Conservation (phyloP, 495 filamentous ascomycete species). For the Bacidia gigantensis region DNA sequence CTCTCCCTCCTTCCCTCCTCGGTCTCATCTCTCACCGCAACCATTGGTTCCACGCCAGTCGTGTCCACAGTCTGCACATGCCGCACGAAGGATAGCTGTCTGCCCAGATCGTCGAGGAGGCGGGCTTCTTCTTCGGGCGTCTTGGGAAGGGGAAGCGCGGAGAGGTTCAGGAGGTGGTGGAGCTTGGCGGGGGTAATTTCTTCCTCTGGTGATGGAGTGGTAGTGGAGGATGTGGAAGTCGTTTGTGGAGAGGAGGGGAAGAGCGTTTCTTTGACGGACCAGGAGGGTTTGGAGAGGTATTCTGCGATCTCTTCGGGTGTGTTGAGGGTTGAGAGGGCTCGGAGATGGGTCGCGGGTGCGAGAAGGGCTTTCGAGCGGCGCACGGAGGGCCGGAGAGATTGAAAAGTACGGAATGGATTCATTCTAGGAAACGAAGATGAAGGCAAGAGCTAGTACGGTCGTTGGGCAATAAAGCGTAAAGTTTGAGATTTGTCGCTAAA, state of each 20-base stretch:
- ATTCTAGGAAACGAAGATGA: neutral
- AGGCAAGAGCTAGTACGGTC: neutral
- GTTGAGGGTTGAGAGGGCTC: neutral
- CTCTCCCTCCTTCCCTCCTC: constrained; percentile 35
- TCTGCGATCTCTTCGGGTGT: constrained; percentile 29
- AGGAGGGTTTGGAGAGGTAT: constrained; percentile 59
- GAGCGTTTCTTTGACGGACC: constrained; percentile 69
- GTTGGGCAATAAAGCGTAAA: neutral
- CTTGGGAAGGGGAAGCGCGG: constrained; percentile 64
- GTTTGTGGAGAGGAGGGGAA: constrained; percentile 37
- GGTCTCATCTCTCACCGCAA: constrained; percentile 72
- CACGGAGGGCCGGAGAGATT: neutral
- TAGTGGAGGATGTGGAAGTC: constrained; percentile 16
- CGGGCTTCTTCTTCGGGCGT: constrained; percentile 39
- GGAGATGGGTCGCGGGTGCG: neutral
- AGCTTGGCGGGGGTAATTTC: constrained; percentile 43
- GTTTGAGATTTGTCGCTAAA: too few relatives aligned
- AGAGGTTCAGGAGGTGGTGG: constrained; percentile 78
- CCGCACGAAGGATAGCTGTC: constrained; percentile 80
- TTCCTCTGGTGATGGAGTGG: constrained; percentile 23
- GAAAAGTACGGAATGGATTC: neutral
- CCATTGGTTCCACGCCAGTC: constrained; percentile 51
- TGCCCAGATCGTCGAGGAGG: constrained; percentile 60
- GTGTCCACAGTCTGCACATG: constrained; percentile 74
- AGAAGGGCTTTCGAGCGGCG: neutral